Conservation (phyloP, 148 eudicot species). For the Silene conica region DNA sequence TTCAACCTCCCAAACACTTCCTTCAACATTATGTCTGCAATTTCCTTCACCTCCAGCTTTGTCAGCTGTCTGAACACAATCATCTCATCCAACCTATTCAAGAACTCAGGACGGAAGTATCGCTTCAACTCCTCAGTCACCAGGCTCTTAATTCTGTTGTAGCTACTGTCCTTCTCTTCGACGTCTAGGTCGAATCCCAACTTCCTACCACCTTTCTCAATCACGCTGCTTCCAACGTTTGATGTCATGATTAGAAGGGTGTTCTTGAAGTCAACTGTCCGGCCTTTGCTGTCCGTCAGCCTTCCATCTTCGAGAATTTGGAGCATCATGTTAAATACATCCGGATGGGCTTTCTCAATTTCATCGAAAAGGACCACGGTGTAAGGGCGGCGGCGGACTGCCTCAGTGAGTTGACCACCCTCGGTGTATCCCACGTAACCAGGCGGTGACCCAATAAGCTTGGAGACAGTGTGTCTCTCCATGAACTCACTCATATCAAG, state of each 20-base stretch:
- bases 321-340: slow-evolving; percentile 92
- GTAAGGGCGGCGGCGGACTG: slow-evolving; percentile 78
- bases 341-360: slow-evolving; percentile 93
- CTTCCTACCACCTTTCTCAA: slow-evolving; percentile 70
- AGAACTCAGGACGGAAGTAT: slow-evolving; percentile 82
- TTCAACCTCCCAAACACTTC: slow-evolving; percentile 81
- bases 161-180: slow-evolving; percentile 68
- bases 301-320: slow-evolving; percentile 96
- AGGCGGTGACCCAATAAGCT: slow-evolving; percentile 91
- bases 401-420: slow-evolving; percentile 93
- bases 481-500: slow-evolving; percentile 93
- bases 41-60: slow-evolving; percentile 80
- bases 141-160: slow-evolving; percentile 67
- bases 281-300: slow-evolving; percentile 82
- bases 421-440: slow-evolving; percentile 88
- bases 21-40: slow-evolving; percentile 85
- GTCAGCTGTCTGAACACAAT: slow-evolving; percentile 87
- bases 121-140: slow-evolving; percentile 81
- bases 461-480: slow-evolving; percentile 87
- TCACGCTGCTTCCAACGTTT: slow-evolving; percentile 83
- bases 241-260: slow-evolving; percentile 90
- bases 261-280: slow-evolving; percentile 88
- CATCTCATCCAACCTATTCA: slow-evolving; percentile 88
- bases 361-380: slow-evolving; percentile 84
- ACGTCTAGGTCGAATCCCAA: slow-evolving; percentile 62